phyloP scores from a whole-genome alignment of 2,329 filamentous ascomycete species.

The Daldinia sp. region DNA sequence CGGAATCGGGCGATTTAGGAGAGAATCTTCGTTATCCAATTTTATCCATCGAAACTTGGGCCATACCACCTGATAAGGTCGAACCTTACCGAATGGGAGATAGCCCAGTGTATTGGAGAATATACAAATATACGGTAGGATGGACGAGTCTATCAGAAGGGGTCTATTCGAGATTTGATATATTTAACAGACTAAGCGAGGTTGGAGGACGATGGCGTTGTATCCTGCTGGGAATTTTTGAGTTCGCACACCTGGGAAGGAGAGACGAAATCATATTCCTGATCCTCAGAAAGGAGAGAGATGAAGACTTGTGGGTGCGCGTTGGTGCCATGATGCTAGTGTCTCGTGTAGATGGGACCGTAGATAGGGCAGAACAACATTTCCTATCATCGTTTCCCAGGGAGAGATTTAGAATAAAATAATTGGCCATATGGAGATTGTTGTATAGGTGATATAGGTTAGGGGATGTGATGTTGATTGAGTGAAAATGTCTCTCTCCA shows the following conservation, averaged over 20 bases:
- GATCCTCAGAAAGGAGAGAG: neutral
- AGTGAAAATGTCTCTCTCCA: too few relatives aligned
- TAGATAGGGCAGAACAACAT: neutral
- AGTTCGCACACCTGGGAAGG: too few relatives aligned
- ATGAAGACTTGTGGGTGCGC: neutral
- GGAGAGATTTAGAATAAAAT: neutral
- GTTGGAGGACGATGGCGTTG: neutral
- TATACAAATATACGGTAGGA: neutral
- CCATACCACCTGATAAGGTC: neutral
- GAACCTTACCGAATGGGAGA: neutral
- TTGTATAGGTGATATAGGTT: too few relatives aligned
- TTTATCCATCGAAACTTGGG: neutral
- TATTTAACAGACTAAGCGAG: neutral
- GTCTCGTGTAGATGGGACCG: too few relatives aligned
- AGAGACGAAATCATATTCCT: neutral
- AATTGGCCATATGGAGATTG: too few relatives aligned
- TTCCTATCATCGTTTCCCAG: neutral
- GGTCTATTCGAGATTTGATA: neutral
- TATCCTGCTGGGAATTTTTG: neutral
- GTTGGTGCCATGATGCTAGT: neutral
- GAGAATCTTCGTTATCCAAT: neutral
- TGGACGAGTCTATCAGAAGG: neutral
- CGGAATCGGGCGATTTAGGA: neutral
- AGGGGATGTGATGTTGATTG: too few relatives aligned
- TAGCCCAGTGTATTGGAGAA: neutral